Conservation (phyloP, 352 stramenopile genomes). For the Phytophthora meadii region DNA sequence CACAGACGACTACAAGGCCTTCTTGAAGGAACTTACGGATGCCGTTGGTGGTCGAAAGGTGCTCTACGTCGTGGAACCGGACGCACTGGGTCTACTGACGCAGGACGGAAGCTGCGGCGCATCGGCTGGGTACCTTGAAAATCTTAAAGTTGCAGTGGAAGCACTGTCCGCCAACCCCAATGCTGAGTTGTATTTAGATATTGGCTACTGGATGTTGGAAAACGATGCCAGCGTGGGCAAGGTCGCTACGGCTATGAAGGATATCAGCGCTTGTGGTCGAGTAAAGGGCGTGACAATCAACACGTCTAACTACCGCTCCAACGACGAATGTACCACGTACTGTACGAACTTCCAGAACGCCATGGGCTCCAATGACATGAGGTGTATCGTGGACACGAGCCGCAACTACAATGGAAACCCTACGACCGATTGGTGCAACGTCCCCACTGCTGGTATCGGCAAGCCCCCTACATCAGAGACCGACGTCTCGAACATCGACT, state of each 20-base stretch:
- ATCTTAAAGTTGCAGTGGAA: slow-evolving; percentile 50
- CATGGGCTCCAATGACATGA: slow-evolving; percentile 43
- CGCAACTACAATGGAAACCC: slow-evolving; percentile 57
- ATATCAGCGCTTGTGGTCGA: slow-evolving; percentile 37
- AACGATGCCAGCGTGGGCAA: slow-evolving; percentile 29
- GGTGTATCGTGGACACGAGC: slow-evolving; percentile 69
- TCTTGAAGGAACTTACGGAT: slow-evolving; percentile 48
- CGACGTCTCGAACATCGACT: slow-evolving; percentile 52
- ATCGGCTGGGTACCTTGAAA: slow-evolving; percentile 50
- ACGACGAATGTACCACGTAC: slow-evolving; percentile 40
- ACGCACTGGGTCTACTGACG: slow-evolving; percentile 59
- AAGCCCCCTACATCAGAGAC: slow-evolving; percentile 50
- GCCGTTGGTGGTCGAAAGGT: slow-evolving; percentile 62
- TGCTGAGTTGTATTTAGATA: slow-evolving; percentile 70
- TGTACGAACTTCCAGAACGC: slow-evolving; percentile 59
- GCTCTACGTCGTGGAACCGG: slow-evolving; percentile 79
- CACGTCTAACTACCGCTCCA: slow-evolving; percentile 74
- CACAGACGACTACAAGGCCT: slow-evolving; percentile 53
- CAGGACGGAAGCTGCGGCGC: slow-evolving; percentile 51
- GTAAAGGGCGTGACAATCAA: slow-evolving; percentile 73
- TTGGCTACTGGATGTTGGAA: slow-evolving; percentile 63
- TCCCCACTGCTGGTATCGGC: slow-evolving; percentile 56
- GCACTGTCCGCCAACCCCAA: slow-evolving; percentile 63
- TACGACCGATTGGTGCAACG: slow-evolving; percentile 73
- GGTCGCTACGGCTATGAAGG: slow-evolving; percentile 46